Evolutionary conservation across 768 basidiomycete species (phyloP), one percentile per base, ranked within the genome.

Genomic region (Tylopilus sp.): DNA sequence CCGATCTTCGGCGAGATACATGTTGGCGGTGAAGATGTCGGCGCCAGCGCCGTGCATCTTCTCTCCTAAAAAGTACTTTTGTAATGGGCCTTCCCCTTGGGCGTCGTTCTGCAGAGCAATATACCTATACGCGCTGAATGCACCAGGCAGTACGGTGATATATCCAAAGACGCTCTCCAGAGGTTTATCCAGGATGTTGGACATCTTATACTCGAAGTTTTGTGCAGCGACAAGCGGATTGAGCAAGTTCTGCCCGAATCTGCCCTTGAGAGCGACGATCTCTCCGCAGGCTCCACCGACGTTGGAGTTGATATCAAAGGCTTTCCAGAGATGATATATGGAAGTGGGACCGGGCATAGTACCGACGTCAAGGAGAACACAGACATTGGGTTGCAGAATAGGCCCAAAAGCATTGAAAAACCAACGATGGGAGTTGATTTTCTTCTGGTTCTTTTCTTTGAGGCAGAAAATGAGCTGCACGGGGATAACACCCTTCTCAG

Each of bases 31-130:
- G 72, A 95, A 95, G 54, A 96, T 93, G 64, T 92, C 92, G 1
- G 89, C 88, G 14, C 83, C 88, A 4, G 87, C 84, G 28, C 88
- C 89, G 56, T 90, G 89, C 86, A 97, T 87, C 63, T 86, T 92
- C 77, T 99, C 97, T 6, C 97, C 97, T 22, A 97, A 73, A 78
- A 99, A 99, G 74, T 99, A 98, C 71, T 96, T 92, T 63, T 92
- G 88, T 60, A 98, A 64, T 0, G 92, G 96, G 0, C 95, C 96
- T 61, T 93, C 83, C 0, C 94, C 95, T 22, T 66, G 75, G 0
- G 71, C 64, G 54, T 96, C 92, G 63, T 98, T 97, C 73, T 93
- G 89, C 48, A 98, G 68, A 11, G 93, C 94, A 54, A 94, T 91
- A 66, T 95, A 91, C 44, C 89, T 74, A 67, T 93, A 96, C 3